These are phyloP conservation scores for Gaertneriomyces semiglobifer DNA, from an alignment of 192 early-diverging fungal genomes.

Conservation along the genomic window DNA sequence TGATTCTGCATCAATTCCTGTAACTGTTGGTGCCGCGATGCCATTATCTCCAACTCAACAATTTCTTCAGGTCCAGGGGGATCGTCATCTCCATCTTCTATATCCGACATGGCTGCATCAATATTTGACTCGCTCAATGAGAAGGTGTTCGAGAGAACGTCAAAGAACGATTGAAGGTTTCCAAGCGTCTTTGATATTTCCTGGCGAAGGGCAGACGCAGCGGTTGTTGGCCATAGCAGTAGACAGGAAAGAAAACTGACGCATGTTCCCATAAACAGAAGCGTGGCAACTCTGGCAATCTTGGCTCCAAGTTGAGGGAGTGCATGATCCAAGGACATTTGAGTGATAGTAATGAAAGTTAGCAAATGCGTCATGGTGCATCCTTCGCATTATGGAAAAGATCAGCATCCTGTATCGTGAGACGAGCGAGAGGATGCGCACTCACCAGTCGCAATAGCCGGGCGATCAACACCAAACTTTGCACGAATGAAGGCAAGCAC, in stretches of 20 bases:
- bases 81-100: neutral
- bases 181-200: conserved; percentile 14
- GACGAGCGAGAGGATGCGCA: neutral
- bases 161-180: conserved; percentile 19
- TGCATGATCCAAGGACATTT: conserved; percentile 14
- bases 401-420: neutral
- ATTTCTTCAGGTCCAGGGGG: neutral
- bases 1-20: conserved; percentile 6
- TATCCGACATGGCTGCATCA: neutral
- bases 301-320: conserved; percentile 4
- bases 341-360: conserved; percentile 26
- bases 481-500: conserved; percentile 53
- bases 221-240: conserved; percentile 16
- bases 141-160: conserved; percentile 16
- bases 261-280: conserved; percentile 13
- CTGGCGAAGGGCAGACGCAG: conserved; percentile 17
- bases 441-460: conserved; percentile 49
- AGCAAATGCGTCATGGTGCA: conserved; percentile 26
- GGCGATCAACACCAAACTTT: conserved; percentile 33
- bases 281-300: conserved; percentile 1
- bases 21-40: conserved; percentile 10
- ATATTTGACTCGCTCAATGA: conserved; percentile 1
- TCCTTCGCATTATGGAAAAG: neutral
- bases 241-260: conserved; percentile 27
- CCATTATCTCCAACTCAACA: conserved; percentile 3